A percentile compares a stretch with the other conserved stretches of the same genome.
Conservation (phyloP, 1,284 basidiomycete species). For the Afroboletus lepidellus region DNA sequence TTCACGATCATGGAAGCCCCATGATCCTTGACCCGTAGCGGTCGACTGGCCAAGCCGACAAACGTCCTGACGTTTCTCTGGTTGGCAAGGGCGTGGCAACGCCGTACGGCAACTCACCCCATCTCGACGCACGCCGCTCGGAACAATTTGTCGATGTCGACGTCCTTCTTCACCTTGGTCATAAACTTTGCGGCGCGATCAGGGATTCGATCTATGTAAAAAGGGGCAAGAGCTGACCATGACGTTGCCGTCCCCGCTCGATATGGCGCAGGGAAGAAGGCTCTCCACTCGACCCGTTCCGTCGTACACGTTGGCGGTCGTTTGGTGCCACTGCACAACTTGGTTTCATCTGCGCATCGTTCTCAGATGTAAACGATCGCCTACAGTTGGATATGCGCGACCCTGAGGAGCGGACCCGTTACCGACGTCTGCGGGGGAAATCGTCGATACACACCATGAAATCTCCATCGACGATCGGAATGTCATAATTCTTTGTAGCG, state of each 20-base stretch:
- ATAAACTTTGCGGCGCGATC: slow-evolving; percentile 33
- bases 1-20: slow-evolving; percentile 43
- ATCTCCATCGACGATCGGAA: slow-evolving; percentile 44
- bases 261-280: slow-evolving; percentile 35
- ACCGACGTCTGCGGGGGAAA: slow-evolving; percentile 3
- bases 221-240: slow-evolving; percentile 26
- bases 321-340: slow-evolving; percentile 32
- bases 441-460: slow-evolving; percentile 42
- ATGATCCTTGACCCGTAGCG: slow-evolving; percentile 34
- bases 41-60: slow-evolving; percentile 42
- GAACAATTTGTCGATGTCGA: slow-evolving; percentile 34
- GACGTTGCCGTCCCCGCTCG: slow-evolving; percentile 40
- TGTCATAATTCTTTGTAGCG: slow-evolving; percentile 36
- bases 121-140: slow-evolving; percentile 42
- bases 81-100: neutral
- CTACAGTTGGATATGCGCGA: slow-evolving; percentile 35
- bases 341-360: neutral
- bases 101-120: slow-evolving; percentile 33
- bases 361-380: slow-evolving; percentile 11
- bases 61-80: slow-evolving; percentile 26
- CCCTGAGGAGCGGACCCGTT: slow-evolving; percentile 27
- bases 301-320: slow-evolving; percentile 42
- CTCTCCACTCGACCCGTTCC: slow-evolving; percentile 28
- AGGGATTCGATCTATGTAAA: slow-evolving; percentile 5
- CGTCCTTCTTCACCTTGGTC: slow-evolving; percentile 34